Evolutionary conservation across 2,329 filamentous ascomycete species (phyloP), one percentile per base, ranked within the genome.

Genomic region (Elsinoe batatas): DNA sequence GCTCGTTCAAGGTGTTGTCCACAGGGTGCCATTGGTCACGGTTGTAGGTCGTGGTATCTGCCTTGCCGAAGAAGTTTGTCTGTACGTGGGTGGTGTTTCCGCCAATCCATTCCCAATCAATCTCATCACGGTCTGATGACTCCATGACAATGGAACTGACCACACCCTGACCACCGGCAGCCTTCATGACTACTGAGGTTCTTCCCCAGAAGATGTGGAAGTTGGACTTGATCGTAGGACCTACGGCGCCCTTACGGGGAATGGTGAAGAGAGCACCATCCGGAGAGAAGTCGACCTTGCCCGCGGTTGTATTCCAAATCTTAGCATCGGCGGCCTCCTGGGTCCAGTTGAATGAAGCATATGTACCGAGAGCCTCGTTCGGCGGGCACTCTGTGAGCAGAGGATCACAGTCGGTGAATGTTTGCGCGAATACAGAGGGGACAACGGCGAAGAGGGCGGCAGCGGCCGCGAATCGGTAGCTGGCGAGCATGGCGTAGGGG

Each of bases 121-220:
- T 83, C 71, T 95, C 88, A 67, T 95, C 90, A 12, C 93, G 77
- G 63, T 90, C 84, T 62, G 93, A 85, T 51, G 86, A 91, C 61
- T 93, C 78, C 69, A 91, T 78, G 67, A 95, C 91, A 65, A 94
- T 84, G 59, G 87, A 80, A 64, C 84, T 89, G 63, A 95, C 81
- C 60, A 95, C 84, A 53, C 90, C 90, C 6, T 73, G 74, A 15
- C 90, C 90, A 1, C 76, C 72, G 0, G 90, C 83, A 3, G 87
- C 86, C 73, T 88, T 88, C 75, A 94, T 80, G 62, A 81, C 77
- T 57, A 91, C 78, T 70, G 93, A 88, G 47, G 88, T 83, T 58
- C 83, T 81, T 56, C 90, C 90, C 62, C 85, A 91, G 75, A 94
- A 90, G 70, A 95, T 86, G 73, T 89, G 93, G 68, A 90, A 91